Percentiles rank a stretch among this genome's conserved stretches.
These are phyloP conservation scores for Neurospora discreta DNA, from an alignment of 495 filamentous ascomycete species.

Conservation along the genomic window DNA sequence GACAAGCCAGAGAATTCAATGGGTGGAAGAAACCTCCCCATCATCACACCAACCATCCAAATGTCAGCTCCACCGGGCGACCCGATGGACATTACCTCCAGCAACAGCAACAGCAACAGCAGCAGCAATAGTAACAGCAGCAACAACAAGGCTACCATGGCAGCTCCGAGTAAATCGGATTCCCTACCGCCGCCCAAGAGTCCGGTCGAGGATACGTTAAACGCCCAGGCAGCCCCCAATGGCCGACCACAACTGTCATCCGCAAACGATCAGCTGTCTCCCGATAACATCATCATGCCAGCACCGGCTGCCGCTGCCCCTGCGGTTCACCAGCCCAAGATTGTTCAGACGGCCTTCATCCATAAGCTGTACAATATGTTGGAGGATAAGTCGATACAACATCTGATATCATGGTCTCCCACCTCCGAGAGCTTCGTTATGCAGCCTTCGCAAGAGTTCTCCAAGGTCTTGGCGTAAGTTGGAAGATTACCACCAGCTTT, in stretches of 20 bases:
- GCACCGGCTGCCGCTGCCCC: slow-evolving; percentile 56
- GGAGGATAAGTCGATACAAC: slow-evolving; percentile 83
- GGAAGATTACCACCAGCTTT: background rate
- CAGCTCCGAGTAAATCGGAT: slow-evolving; percentile 25
- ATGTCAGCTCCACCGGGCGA: slow-evolving; percentile 40
- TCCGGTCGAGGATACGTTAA: slow-evolving; percentile 21
- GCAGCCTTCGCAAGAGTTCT: slow-evolving; percentile 94
- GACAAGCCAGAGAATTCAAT: slow-evolving; percentile 29
- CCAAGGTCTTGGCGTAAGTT: slow-evolving; percentile 91
- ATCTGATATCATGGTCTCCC: slow-evolving; percentile 90
- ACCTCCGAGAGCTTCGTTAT: slow-evolving; percentile 97
- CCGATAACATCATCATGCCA: slow-evolving; percentile 30
- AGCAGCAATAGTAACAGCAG: background rate
- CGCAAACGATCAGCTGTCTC: slow-evolving; percentile 18
- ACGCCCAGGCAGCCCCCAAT: slow-evolving; percentile 21
- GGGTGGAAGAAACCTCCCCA: slow-evolving; percentile 36
- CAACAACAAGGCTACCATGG: background rate
- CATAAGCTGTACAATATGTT: slow-evolving; percentile 99
- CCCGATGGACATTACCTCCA: slow-evolving; percentile 41
- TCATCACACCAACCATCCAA: slow-evolving; percentile 37
- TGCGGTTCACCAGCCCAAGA: slow-evolving; percentile 89
- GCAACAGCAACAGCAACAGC: slow-evolving; percentile 9
- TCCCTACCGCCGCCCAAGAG: slow-evolving; percentile 32
- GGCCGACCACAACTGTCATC: slow-evolving; percentile 15
- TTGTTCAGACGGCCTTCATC: slow-evolving; percentile 98